A percentile compares a stretch with the other conserved stretches of the same genome.
Evolutionary conservation across 2,329 filamentous ascomycete species (phyloP).

Genomic region (Helicocarpus griseus): DNA sequence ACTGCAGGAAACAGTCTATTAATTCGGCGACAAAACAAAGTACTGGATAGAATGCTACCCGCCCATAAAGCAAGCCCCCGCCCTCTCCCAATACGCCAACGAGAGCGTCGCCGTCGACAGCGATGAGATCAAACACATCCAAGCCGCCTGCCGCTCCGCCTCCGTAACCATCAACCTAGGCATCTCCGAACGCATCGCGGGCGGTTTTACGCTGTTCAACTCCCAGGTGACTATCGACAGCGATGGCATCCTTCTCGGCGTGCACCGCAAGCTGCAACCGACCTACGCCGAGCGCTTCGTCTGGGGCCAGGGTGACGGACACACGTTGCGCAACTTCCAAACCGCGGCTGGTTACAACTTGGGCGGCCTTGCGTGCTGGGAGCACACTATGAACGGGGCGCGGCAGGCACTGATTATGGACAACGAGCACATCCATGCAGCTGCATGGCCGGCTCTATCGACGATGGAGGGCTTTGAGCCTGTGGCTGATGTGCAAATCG

Average conservation of each 20-base stretch:
- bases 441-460: constrained; percentile 23
- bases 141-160: constrained; percentile 23
- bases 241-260: constrained; percentile 24
- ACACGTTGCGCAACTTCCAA: constrained; percentile 22
- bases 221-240: constrained; percentile 26
- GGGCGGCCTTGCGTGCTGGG: constrained; percentile 28
- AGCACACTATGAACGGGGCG: constrained; percentile 30
- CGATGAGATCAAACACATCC: constrained; percentile 22
- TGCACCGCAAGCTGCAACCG: constrained; percentile 31
- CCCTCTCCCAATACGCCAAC: constrained; percentile 24
- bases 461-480: constrained; percentile 28
- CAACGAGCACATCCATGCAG: constrained; percentile 24
- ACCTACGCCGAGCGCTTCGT: constrained; percentile 25
- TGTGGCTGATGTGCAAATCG: constrained; percentile 36
- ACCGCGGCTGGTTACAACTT: constrained; percentile 24
- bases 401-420: constrained; percentile 26
- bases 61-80: constrained; percentile 24
- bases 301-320: constrained; percentile 27
- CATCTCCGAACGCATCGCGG: constrained; percentile 25
- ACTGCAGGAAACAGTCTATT: neutral
- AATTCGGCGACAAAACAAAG: neutral
- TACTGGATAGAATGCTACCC: constrained; percentile 29
- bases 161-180: constrained; percentile 25
- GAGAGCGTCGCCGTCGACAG: constrained; percentile 26
- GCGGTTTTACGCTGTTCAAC: constrained; percentile 27